These are phyloP conservation scores for Casuarina glauca DNA, from an alignment of 306 rosid genomes.

Conservation along the genomic window DNA sequence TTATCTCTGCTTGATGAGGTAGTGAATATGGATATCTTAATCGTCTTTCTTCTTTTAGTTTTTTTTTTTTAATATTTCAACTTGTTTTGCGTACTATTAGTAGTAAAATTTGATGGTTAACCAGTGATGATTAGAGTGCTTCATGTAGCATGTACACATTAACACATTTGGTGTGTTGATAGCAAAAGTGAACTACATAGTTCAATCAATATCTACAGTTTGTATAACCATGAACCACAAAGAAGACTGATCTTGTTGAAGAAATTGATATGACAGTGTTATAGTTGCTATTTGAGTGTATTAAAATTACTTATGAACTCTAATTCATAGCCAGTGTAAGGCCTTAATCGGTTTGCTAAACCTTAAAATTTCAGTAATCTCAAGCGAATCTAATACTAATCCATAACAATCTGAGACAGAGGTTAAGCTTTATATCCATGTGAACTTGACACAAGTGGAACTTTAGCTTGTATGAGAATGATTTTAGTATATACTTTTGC, in stretches of 20 bases:
- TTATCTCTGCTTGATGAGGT: slow-evolving; percentile 50
- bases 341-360: not conserved
- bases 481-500: not conserved
- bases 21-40: not conserved
- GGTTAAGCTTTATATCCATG: not conserved
- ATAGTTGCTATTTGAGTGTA: not conserved
- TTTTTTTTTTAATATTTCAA: not conserved
- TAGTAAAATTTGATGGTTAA: not conserved
- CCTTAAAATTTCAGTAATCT: not conserved
- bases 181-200: too few species aligned
- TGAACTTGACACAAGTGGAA: not conserved
- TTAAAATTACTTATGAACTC: too few species aligned
- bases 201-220: too few species aligned
- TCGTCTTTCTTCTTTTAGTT: not conserved
- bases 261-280: not conserved
- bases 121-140: too few species aligned
- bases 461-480: not conserved
- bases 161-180: too few species aligned
- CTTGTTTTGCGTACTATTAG: not conserved
- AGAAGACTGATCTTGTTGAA: too few species aligned
- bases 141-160: too few species aligned
- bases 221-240: too few species aligned
- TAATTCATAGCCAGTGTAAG: not conserved
- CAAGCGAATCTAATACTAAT: not conserved
- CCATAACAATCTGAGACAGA: not conserved